phyloP scores from a whole-genome alignment of 139 green algal genomes.

The Micractinium conductrix region DNA sequence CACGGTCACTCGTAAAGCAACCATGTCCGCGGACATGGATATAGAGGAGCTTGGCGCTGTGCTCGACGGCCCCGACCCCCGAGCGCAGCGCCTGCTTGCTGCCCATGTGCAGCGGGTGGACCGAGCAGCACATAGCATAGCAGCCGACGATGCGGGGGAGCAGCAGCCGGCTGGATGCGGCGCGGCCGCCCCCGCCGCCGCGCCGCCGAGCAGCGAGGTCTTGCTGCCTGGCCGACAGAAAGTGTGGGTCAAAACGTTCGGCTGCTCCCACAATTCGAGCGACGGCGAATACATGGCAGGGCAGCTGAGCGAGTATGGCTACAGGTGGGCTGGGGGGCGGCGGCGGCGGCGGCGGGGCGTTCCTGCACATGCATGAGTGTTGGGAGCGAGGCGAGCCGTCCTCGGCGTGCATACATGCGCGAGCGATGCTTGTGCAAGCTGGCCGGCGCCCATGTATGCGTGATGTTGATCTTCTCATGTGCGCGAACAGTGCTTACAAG shows the following conservation, averaged over 20 bases:
- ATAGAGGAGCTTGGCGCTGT: constrained; percentile 35
- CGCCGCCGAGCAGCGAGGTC: constrained; percentile 32
- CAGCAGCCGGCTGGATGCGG: background rate
- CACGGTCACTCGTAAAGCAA: too few species aligned
- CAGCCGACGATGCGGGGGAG: background rate
- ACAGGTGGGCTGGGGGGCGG: constrained; percentile 51
- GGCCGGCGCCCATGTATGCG: too few species aligned
- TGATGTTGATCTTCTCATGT: too few species aligned
- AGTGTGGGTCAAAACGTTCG: constrained; percentile 86
- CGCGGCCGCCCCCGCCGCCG: background rate
- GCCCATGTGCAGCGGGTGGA: constrained; percentile 11
- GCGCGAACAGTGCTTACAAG: too few species aligned
- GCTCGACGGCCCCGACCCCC: background rate
- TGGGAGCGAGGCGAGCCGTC: background rate
- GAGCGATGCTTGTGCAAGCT: too few species aligned
- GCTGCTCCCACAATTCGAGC: constrained; percentile 74
- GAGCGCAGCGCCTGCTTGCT: background rate
- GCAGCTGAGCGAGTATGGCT: constrained; percentile 76
- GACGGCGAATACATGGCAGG: constrained; percentile 86
- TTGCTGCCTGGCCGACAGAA: constrained; percentile 64
- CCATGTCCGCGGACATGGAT: constrained; percentile 18
- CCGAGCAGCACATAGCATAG: too few species aligned
- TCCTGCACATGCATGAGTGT: background rate
- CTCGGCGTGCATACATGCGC: background rate
- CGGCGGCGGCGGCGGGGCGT: too few species aligned